Evolutionary conservation across 208 protist species (phyloP), one percentile per base, ranked within the genome.

Genomic region (Crithidia acanthocephali): DNA sequence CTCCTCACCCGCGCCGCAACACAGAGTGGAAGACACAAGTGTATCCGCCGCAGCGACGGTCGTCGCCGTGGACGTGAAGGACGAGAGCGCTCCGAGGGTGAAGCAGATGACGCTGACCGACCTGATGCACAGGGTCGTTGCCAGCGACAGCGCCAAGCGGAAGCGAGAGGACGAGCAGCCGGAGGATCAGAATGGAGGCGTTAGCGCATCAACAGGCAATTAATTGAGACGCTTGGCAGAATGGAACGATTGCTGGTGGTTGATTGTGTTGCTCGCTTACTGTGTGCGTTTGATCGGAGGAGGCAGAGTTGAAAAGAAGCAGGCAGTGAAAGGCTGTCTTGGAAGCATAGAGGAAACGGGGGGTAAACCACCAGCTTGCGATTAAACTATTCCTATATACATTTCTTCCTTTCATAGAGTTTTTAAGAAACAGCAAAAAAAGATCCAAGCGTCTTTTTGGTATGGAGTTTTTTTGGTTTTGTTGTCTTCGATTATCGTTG

Each of bases 71-170:
- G 72, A 79, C 27, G 68, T 48, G 16, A 77, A 71, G 45, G 68
- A 69, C 25, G 78, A 79, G 27, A 28, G 27, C 23, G 48, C 27
- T 2, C 35, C 47, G 28, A 71, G 30, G 55, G 32, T 27, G 22
- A 77, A 62, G 58, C 72, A 72, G 47, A 68, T 68, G 45, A 74
- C 73, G 22, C 73, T 74, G 25, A 68, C 35, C 16, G 61, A 61
- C 42, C 23, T 79, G 52, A 32, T 64, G 40, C 73, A 20, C 68
- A 52, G 33, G 60, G 13, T 25, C n/a, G 30, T n/a, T n/a, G 25
- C n/a, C 22, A 20, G 53, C 40, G 56, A 32, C 25, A 40, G 57
- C 57, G 37, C 62, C 20, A 76, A 76, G 66, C 68, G 70, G 22
- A 40, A 35, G 20, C 58, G 75, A 28, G 75, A 80, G 27, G 56